A percentile compares a stretch with the other conserved stretches of the same genome.
These are phyloP conservation scores for Ceratocystis cubensis DNA, from an alignment of 2,329 filamentous ascomycete genomes.

Conservation along the genomic window DNA sequence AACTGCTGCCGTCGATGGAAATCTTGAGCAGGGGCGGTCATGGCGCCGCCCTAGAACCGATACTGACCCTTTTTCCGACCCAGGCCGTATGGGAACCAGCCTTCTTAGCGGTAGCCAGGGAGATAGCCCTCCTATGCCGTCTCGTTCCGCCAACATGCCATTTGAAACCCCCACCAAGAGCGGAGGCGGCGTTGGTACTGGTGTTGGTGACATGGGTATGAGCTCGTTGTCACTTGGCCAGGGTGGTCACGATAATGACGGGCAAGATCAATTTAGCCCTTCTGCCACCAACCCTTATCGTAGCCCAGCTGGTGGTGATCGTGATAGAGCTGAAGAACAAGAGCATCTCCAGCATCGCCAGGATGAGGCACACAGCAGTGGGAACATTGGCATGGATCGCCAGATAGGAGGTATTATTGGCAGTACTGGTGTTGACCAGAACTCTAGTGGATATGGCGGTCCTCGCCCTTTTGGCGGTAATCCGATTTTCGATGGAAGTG, in stretches of 20 bases:
- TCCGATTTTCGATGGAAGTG: constrained; percentile 53
- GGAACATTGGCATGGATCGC: constrained; percentile 5
- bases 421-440: constrained; percentile 27
- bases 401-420: constrained; percentile 15
- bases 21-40: constrained; percentile 36
- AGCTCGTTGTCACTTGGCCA: constrained; percentile 45
- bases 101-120: constrained; percentile 52
- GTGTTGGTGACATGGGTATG: constrained; percentile 49
- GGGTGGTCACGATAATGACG: constrained; percentile 35
- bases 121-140: constrained; percentile 37
- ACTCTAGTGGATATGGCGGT: constrained; percentile 40
- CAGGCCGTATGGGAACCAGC: constrained; percentile 33
- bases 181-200: constrained; percentile 4
- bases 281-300: constrained; percentile 94
- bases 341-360: constrained; percentile 44
- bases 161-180: constrained; percentile 38
- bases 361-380: constrained; percentile 37
- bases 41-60: constrained; percentile 53
- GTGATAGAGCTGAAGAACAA: constrained; percentile 36
- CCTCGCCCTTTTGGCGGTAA: constrained; percentile 39
- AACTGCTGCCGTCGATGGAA: constrained; percentile 25
- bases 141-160: constrained; percentile 20
- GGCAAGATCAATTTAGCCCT: constrained; percentile 69
- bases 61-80: constrained; percentile 65
- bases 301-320: constrained; percentile 69